These are phyloP conservation scores for Aegilops tauschii DNA, from an alignment of 176 grass and related monocot genomes.

Conservation along the genomic window DNA sequence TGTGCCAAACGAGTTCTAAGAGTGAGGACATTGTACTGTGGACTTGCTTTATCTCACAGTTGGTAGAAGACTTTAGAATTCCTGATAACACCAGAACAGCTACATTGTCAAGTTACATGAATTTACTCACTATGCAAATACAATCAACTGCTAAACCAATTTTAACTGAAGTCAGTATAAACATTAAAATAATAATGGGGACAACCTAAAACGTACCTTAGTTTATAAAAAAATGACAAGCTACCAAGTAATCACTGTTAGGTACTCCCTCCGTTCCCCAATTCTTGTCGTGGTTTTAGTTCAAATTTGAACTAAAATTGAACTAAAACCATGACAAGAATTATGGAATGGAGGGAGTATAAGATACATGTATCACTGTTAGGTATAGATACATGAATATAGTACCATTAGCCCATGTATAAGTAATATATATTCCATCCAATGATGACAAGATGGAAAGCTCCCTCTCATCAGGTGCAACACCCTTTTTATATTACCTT, in stretches of 20 bases:
- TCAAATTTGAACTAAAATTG: no score
- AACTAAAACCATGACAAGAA: no score
- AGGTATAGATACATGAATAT: not conserved
- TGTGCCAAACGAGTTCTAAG: not conserved
- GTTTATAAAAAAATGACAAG: not conserved
- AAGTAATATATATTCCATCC: not conserved
- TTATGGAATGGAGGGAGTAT: no score
- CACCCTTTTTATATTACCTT: constrained; percentile 55
- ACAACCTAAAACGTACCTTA: not conserved
- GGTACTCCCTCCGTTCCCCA: no score
- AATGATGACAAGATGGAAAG: not conserved
- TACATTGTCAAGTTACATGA: constrained; percentile 4
- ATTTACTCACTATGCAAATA: not conserved
- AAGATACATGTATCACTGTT: not conserved
- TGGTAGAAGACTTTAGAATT: not conserved
- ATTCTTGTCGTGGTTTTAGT: no score
- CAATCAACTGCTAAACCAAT: not conserved
- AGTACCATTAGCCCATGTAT: not conserved
- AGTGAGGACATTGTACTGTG: not conserved
- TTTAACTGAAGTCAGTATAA: not conserved
- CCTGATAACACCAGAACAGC: not conserved
- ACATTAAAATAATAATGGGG: not conserved
- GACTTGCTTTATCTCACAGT: not conserved
- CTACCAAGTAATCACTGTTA: not conserved
- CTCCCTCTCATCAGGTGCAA: not conserved